These are phyloP conservation scores for Trichoderma semiorbis DNA, from an alignment of 2,329 filamentous ascomycete species.

Conservation along the genomic window DNA sequence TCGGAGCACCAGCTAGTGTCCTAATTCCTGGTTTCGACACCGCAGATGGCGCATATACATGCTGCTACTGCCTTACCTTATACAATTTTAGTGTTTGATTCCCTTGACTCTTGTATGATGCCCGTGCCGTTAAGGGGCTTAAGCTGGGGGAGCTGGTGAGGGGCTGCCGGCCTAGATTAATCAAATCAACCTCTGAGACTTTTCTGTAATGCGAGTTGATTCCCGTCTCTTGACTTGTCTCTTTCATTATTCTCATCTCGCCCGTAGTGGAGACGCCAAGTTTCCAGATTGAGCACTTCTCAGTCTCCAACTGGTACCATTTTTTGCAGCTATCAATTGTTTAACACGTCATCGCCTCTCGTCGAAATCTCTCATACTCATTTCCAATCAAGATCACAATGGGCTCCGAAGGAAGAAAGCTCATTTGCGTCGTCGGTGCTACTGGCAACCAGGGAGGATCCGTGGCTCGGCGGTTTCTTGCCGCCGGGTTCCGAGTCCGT, in stretches of 20 bases:
- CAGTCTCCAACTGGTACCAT: background rate
- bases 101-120: background rate
- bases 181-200: background rate
- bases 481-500: constrained; percentile 42
- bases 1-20: background rate
- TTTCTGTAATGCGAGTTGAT: background rate
- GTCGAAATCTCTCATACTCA: background rate
- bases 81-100: background rate
- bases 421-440: constrained; percentile 45
- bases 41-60: background rate
- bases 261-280: background rate
- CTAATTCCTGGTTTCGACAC: background rate
- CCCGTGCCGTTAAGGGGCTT: background rate
- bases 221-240: background rate
- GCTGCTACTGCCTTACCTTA: background rate
- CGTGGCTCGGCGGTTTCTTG: constrained; percentile 46
- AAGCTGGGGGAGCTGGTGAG: background rate
- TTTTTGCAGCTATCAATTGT: background rate
- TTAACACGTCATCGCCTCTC: background rate
- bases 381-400: background rate
- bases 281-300: background rate
- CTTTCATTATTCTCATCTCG: background rate
- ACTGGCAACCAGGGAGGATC: constrained; percentile 52
- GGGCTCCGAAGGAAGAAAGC: constrained; percentile 27
- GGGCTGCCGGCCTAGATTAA: background rate